Evolutionary conservation across 1,139 yeast species (phyloP).

Genomic region (Pichia sp.): DNA sequence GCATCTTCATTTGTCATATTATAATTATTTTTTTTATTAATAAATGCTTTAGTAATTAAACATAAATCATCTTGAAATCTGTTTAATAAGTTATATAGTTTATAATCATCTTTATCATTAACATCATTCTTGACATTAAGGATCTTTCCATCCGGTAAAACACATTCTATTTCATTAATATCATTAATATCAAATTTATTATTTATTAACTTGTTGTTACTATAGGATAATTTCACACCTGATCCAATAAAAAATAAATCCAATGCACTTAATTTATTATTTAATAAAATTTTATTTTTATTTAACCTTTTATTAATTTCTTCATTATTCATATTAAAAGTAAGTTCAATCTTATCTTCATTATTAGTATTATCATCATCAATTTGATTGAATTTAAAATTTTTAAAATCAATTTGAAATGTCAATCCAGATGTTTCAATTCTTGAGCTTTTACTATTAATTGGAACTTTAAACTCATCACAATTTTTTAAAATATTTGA

Average conservation of each 20-base stretch:
- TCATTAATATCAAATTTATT: slow-evolving; percentile 12
- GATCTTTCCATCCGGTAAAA: slow-evolving; percentile 26
- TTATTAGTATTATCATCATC: background rate
- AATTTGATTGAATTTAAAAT: slow-evolving; percentile 10
- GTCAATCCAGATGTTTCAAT: slow-evolving; percentile 12
- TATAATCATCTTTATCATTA: slow-evolving; percentile 1
- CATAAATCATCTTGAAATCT: slow-evolving; percentile 15
- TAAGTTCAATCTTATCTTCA: background rate
- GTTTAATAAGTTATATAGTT: slow-evolving; percentile 14
- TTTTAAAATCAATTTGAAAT: slow-evolving; percentile 15
- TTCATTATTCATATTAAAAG: background rate
- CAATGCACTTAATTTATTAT: slow-evolving; percentile 7
- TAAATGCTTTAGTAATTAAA: slow-evolving; percentile 19
- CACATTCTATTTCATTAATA: slow-evolving; percentile 19
- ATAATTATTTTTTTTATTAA: background rate
- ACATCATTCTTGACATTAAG: slow-evolving; percentile 5
- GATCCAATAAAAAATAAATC: slow-evolving; percentile 19
- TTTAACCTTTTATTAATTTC: slow-evolving; percentile 6
- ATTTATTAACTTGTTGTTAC: slow-evolving; percentile 9
- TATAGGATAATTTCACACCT: slow-evolving; percentile 16
- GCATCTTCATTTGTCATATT: background rate
- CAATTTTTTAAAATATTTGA: slow-evolving; percentile 20
- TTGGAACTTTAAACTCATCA: slow-evolving; percentile 25
- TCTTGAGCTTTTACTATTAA: slow-evolving; percentile 15
- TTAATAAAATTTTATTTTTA: slow-evolving; percentile 1